A percentile compares a stretch with the other conserved stretches of the same genome.
Conservation (phyloP, 2,329 filamentous ascomycete genomes). For the Ophiognomonia clavigignenti-juglandacearum region DNA sequence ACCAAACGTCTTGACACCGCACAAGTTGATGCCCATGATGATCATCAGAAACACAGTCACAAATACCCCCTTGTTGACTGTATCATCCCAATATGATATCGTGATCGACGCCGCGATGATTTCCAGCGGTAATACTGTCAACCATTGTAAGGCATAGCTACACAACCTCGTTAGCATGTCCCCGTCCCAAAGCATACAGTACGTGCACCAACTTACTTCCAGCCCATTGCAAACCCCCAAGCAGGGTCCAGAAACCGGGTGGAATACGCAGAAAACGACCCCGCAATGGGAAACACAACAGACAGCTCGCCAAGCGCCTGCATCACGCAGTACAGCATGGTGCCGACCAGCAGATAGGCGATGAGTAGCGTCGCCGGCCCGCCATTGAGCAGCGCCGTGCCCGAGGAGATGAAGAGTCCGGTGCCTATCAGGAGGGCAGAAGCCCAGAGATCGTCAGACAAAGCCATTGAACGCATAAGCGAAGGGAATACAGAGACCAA, state of each 20-base stretch:
- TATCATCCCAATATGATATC: conserved; percentile 70
- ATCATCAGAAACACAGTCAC: conserved; percentile 74
- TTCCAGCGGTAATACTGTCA: conserved; percentile 76
- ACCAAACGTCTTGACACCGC: conserved; percentile 83
- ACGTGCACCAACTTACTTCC: conserved; percentile 60
- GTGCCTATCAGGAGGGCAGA: conserved; percentile 47
- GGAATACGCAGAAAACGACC: conserved; percentile 88
- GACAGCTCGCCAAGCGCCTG: conserved; percentile 90
- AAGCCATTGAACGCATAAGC: background rate
- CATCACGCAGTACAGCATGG: conserved; percentile 88
- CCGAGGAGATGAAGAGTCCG: conserved; percentile 83
- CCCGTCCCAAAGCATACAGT: no score
- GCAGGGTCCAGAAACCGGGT: conserved; percentile 90
- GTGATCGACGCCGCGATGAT: conserved; percentile 84
- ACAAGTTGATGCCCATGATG: conserved; percentile 79
- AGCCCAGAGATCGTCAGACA: no score
- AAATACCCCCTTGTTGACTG: conserved; percentile 66
- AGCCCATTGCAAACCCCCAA: conserved; percentile 93
- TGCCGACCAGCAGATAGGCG: conserved; percentile 72
- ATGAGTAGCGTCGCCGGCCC: conserved; percentile 75
- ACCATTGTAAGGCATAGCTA: conserved; percentile 84
- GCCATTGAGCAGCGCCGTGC: conserved; percentile 62
- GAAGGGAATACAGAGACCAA: background rate
- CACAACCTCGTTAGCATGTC: conserved; percentile 4
- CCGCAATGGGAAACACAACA: conserved; percentile 83